Percentiles rank a stretch among this genome's conserved stretches.
These are phyloP conservation scores for Sequoia sempervirens DNA, from an alignment of 75 land plant species.

Conservation along the genomic window DNA sequence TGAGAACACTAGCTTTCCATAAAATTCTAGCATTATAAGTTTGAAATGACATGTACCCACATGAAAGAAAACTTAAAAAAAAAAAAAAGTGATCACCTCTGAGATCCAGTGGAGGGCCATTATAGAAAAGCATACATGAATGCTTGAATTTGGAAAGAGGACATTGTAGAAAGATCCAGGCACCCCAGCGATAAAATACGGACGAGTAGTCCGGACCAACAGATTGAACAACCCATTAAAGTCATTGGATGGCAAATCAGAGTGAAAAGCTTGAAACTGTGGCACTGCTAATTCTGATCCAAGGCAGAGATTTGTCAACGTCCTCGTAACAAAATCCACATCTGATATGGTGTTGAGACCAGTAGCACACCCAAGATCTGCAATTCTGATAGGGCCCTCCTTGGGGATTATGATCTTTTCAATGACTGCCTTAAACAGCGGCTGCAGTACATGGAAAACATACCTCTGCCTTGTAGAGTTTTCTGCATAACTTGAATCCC, in stretches of 20 bases:
- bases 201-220: background rate
- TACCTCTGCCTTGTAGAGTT: conserved; percentile 12
- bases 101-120: conserved; percentile 30
- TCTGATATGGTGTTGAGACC: conserved; percentile 12
- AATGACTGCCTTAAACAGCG: background rate
- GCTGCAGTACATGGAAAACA: background rate
- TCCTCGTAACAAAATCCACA: conserved; percentile 6
- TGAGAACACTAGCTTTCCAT: background rate
- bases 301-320: background rate
- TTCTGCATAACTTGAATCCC: conserved; percentile 12
- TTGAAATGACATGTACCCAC: background rate
- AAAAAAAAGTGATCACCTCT: background rate
- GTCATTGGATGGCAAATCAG: conserved; percentile 22
- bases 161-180: conserved; percentile 25
- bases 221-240: conserved; percentile 22
- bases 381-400: conserved; percentile 18
- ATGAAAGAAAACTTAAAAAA: too few relatives aligned
- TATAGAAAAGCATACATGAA: conserved; percentile 22
- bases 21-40: background rate
- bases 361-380: conserved; percentile 20
- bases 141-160: conserved; percentile 15
- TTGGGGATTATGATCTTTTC: background rate
- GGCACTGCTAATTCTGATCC: conserved; percentile 4
- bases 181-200: conserved; percentile 21
- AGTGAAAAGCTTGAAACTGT: conserved; percentile 14